Base-by-base conservation (phyloP, 2,329 filamentous ascomycete genomes). In the Seiridium unicorne region DNA sequence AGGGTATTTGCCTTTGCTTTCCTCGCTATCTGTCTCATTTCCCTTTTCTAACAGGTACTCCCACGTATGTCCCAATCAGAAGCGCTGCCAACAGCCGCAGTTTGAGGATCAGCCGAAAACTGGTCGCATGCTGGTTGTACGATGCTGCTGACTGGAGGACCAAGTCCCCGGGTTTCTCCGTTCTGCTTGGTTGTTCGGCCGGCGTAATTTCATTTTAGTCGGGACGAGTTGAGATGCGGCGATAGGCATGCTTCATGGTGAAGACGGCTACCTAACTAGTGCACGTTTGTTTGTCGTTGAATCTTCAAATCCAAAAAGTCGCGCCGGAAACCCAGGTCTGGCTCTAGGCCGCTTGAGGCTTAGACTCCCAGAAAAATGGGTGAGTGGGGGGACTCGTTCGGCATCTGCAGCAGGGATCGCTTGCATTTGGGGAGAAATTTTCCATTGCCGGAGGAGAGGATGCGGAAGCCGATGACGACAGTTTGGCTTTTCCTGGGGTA, bases 241-340 rank as follows among this genome's bases (percentile, higher is more conserved):
- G 18, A 26, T 26, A 26, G 18, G 18, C 18, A 26, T 26, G 18
- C 18, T 26, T 26, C 18, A 26, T 26, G 18, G 18, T 53, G 38
- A 7, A 31, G n/a, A 36, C 8, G 35, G 47, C 10, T 49, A 49
- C 35, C 47, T 49, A 26, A 31, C 9, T 32, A 35, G 31, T 35
- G 35, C 31, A 38, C 47, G 5, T 5, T 13, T 40, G 53, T 61
- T 61, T 61, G 60, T 59, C 51, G 56, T 61, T 61, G 53, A 59
- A 61, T 61, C 60, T 61, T 61, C 60, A 61, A 61, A 61, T 61
- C 32, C 9, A 32, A 49, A 49, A 49, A 49, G 4, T 35, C 49
- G 56, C 53, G 48, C 47, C 57, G 60, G 60, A 57, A 55, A 61
- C 51, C 51, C 60, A 53, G 40, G 11, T 36, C 46, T 47, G 44